A percentile compares a stretch with the other conserved stretches of the same genome.
Conservation (phyloP, 257 asterid species). For the Oldenlandia corymbosa region DNA sequence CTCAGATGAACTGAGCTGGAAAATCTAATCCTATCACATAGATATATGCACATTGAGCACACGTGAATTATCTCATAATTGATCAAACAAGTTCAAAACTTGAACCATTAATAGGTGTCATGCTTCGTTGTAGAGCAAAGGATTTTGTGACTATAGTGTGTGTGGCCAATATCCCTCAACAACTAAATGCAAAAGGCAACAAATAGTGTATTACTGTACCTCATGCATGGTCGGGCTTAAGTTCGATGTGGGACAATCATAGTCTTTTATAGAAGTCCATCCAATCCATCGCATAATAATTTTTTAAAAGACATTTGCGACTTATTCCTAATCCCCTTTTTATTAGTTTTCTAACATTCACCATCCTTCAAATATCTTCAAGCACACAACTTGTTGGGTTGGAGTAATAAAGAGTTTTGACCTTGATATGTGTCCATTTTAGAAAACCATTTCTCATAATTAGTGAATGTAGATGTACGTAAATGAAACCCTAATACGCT, state of each 20-base stretch:
- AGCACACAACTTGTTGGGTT: too few relatives aligned
- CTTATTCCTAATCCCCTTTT: constrained; percentile 23
- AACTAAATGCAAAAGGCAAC: constrained; percentile 19
- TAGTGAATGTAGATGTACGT: too few relatives aligned
- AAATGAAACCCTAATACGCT: too few relatives aligned
- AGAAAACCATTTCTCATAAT: too few relatives aligned
- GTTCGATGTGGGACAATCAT: constrained; percentile 8
- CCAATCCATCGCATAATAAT: not conserved
- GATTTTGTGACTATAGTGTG: constrained; percentile 16
- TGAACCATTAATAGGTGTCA: constrained; percentile 20
- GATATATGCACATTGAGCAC: too few relatives aligned
- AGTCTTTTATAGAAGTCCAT: constrained; percentile 9
- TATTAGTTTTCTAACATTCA: too few relatives aligned
- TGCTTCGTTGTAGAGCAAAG: constrained; percentile 20
- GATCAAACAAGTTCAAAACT: constrained; percentile 13
- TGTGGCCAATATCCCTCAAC: constrained; percentile 27
- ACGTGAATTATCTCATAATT: constrained; percentile 14
- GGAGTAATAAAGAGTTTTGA: too few relatives aligned
- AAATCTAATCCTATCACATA: not conserved
- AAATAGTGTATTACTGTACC: constrained; percentile 14
- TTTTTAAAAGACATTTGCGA: constrained; percentile 13
- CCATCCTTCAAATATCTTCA: too few relatives aligned
- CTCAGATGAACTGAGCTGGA: not conserved
- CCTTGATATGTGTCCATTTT: too few relatives aligned
- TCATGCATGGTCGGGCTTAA: constrained; percentile 3